Evolutionary conservation across 768 basidiomycete species (phyloP).

Genomic region (Epithele typhae): DNA sequence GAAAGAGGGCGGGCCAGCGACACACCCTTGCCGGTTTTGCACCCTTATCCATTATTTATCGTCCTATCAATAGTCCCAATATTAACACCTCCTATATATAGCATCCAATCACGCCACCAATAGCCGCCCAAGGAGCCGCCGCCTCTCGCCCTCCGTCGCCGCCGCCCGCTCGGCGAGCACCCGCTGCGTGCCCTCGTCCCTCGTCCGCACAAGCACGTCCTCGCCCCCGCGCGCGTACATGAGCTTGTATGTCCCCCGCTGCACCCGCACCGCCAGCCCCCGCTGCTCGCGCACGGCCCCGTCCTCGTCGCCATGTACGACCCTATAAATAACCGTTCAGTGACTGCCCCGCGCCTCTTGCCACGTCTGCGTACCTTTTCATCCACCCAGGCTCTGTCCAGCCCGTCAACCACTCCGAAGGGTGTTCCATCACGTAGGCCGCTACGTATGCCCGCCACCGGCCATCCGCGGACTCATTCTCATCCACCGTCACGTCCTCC

Average conservation of each 20-base stretch:
- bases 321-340: constrained; percentile 47
- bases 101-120: constrained; percentile 12
- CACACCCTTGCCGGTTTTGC: constrained; percentile 1
- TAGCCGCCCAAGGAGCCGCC: constrained; percentile 36
- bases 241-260: constrained; percentile 59
- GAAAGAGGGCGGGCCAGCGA: neutral
- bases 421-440: constrained; percentile 64
- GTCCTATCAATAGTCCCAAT: constrained; percentile 16
- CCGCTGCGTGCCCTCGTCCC: constrained; percentile 31
- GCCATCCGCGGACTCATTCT: constrained; percentile 41
- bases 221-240: constrained; percentile 66
- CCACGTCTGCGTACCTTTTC: constrained; percentile 41
- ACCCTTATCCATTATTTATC: constrained; percentile 11
- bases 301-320: constrained; percentile 30
- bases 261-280: constrained; percentile 52
- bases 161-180: constrained; percentile 36
- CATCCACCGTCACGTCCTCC: constrained; percentile 63
- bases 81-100: constrained; percentile 18
- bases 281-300: constrained; percentile 30
- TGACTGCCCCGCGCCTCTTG: constrained; percentile 6
- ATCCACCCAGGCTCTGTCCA: constrained; percentile 44
- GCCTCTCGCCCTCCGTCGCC: constrained; percentile 53
- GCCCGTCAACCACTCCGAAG: constrained; percentile 66
- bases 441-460: constrained; percentile 77
- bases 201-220: constrained; percentile 43